These are phyloP conservation scores for Calvatia gigantea DNA, from an alignment of 768 basidiomycete species.

Conservation along the genomic window DNA sequence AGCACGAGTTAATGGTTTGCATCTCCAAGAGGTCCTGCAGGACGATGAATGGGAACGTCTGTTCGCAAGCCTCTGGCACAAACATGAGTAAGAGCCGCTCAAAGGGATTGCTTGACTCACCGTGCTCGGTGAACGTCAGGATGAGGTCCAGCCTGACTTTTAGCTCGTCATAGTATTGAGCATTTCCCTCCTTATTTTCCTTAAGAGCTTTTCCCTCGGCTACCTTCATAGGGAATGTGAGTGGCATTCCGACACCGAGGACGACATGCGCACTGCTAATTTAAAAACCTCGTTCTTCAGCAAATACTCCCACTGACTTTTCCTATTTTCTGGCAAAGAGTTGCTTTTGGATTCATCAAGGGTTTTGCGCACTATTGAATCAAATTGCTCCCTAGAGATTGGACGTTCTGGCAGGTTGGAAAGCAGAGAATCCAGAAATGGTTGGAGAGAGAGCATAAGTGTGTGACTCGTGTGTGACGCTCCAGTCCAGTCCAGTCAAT, in stretches of 20 bases:
- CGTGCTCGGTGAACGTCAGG: slow-evolving; percentile 74
- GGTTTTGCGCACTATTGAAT: slow-evolving; percentile 45
- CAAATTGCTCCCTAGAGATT: slow-evolving; percentile 42
- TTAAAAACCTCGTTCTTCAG: slow-evolving; percentile 69
- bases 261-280: slow-evolving; percentile 54
- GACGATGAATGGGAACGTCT: slow-evolving; percentile 65
- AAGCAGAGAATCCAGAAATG: slow-evolving; percentile 48
- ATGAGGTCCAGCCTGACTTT: slow-evolving; percentile 67
- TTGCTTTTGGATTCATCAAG: slow-evolving; percentile 38
- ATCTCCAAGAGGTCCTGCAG: slow-evolving; percentile 83
- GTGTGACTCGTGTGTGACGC: slow-evolving; percentile 18
- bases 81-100: background rate
- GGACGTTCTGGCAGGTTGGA: slow-evolving; percentile 48
- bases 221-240: slow-evolving; percentile 35
- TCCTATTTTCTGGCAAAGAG: slow-evolving; percentile 54
- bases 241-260: background rate
- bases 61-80: slow-evolving; percentile 71
- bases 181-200: slow-evolving; percentile 41
- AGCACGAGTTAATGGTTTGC: slow-evolving; percentile 82
- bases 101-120: slow-evolving; percentile 33
- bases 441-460: slow-evolving; percentile 49
- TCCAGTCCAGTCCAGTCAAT: too few species aligned
- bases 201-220: slow-evolving; percentile 68
- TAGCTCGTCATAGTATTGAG: slow-evolving; percentile 59
- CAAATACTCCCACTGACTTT: slow-evolving; percentile 73